phyloP scores from a whole-genome alignment of 805 yeast species.

The Cyberlindnera meyerae region DNA sequence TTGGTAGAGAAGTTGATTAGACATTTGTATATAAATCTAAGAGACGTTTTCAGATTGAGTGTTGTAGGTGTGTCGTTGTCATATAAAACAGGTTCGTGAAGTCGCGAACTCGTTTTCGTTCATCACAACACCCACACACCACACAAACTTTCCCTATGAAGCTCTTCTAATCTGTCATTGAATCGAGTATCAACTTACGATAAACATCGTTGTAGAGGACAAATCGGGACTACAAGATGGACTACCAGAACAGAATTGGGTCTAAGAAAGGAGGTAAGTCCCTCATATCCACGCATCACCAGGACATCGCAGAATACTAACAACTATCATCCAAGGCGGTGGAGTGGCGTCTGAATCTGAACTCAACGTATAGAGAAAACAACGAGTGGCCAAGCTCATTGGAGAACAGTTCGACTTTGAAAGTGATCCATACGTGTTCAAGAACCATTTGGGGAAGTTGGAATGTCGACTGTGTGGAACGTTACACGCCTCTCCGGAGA shows the following conservation, averaged over 20 bases:
- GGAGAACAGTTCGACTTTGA: conserved; percentile 54
- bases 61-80: no score
- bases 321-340: conserved; percentile 36
- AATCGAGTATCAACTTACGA: no score
- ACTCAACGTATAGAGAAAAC: conserved; percentile 61
- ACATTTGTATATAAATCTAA: not conserved
- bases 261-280: conserved; percentile 70
- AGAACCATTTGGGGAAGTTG: conserved; percentile 75
- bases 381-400: conserved; percentile 40
- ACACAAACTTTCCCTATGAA: no score
- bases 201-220: no score
- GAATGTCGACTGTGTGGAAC: conserved; percentile 87
- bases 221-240: no score
- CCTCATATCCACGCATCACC: no score
- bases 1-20: no score
- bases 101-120: no score
- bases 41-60: not conserved
- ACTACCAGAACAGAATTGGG: conserved; percentile 84
- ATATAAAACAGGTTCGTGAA: not conserved
- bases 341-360: conserved; percentile 78
- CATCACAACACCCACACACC: no score
- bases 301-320: no score
- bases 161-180: no score
- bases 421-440: conserved; percentile 78
- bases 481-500: conserved; percentile 71